phyloP scores from a whole-genome alignment of 257 asterid species.

The Avicennia marina region DNA sequence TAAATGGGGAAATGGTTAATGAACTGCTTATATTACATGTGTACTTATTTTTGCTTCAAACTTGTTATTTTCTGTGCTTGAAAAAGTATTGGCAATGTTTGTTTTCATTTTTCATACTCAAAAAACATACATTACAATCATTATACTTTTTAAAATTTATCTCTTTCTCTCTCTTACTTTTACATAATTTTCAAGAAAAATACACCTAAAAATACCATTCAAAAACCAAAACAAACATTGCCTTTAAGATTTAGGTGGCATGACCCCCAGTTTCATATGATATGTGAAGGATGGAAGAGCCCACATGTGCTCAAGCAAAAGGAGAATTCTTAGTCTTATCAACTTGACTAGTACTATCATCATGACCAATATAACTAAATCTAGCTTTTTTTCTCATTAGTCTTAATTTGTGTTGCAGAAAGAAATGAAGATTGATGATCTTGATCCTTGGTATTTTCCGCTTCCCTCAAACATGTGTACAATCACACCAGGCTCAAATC shows the following conservation, averaged over 20 bases:
- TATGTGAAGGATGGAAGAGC: background rate
- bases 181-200: too few species aligned
- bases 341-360: slow-evolving; percentile 4
- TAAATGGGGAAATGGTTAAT: background rate
- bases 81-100: background rate
- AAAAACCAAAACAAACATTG: too few species aligned
- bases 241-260: too few species aligned
- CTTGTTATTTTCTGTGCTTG: background rate
- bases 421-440: slow-evolving; percentile 50
- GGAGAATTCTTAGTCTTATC: background rate
- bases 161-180: too few species aligned
- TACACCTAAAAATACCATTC: too few species aligned
- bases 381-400: slow-evolving; percentile 6
- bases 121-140: too few species aligned
- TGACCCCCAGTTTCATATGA: too few species aligned
- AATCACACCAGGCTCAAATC: slow-evolving; percentile 75
- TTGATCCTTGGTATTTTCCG: slow-evolving; percentile 88
- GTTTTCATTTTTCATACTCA: too few species aligned
- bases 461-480: slow-evolving; percentile 67
- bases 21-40: background rate
- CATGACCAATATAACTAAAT: slow-evolving; percentile 2
- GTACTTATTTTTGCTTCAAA: too few species aligned
- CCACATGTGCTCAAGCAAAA: background rate
- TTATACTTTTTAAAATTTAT: too few species aligned
- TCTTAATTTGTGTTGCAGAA: slow-evolving; percentile 39